Evolutionary conservation across 108 stramenopile genomes (phyloP).

Genomic region (Skeletonema tropicum): DNA sequence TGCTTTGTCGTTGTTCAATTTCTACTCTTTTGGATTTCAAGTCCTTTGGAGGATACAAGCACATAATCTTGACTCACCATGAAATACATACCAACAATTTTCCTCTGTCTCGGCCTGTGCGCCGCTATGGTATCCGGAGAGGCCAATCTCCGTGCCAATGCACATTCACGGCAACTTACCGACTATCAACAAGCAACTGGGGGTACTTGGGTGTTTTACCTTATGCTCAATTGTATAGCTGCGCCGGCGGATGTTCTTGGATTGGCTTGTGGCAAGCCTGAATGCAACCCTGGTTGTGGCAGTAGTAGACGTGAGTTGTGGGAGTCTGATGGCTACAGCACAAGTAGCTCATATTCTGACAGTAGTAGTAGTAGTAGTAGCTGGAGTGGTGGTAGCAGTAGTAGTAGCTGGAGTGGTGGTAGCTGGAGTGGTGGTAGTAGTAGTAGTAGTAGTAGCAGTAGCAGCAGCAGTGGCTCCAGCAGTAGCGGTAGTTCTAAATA

Average conservation of each 20-base stretch:
- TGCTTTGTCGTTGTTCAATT: too few species aligned
- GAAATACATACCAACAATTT: neutral
- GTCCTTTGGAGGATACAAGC: neutral
- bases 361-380: too few species aligned
- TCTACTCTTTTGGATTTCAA: too few species aligned
- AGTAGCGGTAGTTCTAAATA: too few species aligned
- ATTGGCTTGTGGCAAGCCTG: neutral
- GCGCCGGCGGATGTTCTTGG: neutral
- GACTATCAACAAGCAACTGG: neutral
- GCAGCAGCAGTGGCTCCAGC: too few species aligned
- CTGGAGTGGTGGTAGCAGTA: too few species aligned
- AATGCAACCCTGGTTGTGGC: neutral
- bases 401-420: too few species aligned
- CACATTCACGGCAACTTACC: neutral
- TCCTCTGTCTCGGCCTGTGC: neutral
- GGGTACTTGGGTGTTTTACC: neutral
- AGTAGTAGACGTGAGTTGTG: too few species aligned
- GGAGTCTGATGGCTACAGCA: too few species aligned
- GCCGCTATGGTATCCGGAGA: neutral
- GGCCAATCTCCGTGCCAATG: neutral
- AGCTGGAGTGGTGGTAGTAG: too few species aligned
- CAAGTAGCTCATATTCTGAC: too few species aligned
- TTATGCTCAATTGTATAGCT: neutral
- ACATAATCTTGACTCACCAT: neutral
- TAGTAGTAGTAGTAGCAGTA: too few species aligned